Base-by-base conservation (phyloP, 768 basidiomycete species). In the Leccinum pellstonianum region DNA sequence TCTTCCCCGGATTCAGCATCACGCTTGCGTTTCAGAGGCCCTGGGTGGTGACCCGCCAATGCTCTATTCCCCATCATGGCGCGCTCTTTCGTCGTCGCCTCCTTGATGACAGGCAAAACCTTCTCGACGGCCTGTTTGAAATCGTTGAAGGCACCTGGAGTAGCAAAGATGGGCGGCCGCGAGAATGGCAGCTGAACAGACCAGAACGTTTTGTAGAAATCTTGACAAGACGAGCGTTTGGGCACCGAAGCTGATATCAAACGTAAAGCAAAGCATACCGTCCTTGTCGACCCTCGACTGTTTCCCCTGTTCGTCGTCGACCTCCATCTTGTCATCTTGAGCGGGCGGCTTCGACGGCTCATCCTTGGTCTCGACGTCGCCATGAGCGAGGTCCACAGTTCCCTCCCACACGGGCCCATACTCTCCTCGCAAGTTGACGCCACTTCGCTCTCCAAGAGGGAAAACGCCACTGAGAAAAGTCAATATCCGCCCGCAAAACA, bases 121-220 rank as follows among this genome's bases (percentile, higher is more conserved):
- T 83, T 86, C 62, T 82, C 81, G 6, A 94, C 86, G 0, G 86
- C 81, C 8, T 84, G 80, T 62, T 85, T 86, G 73, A 96, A 93
- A 31, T 84, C 76, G 0, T 77, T 70, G 63, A 95, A 84, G 0
- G 83, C 78, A 31, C 77, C 75, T 11, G 82, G 77, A 15, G 76
- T 74, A 11, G 83, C 79, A 67, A 95, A 94, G 10, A 85, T 63
- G 1, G 86, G 80, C 3, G 94, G 94, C 62, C 87, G 84, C 31
- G 91, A 93, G 75, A 96, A 95, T 5, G 85, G 86, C 4, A 87
- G 77, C 67, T 97, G 94, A 8, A 96, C 77, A 0, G 88, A 88
- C 94, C 94, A 96, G 77, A 96, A 95, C 0, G 84, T 90, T 59
- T 86, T 83, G 76, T 93, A 95, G 69, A 95, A 90, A 25, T 90